Evolutionary conservation across 2,329 filamentous ascomycete species (phyloP).

Genomic region (Ascochyta viciae-villosae): DNA sequence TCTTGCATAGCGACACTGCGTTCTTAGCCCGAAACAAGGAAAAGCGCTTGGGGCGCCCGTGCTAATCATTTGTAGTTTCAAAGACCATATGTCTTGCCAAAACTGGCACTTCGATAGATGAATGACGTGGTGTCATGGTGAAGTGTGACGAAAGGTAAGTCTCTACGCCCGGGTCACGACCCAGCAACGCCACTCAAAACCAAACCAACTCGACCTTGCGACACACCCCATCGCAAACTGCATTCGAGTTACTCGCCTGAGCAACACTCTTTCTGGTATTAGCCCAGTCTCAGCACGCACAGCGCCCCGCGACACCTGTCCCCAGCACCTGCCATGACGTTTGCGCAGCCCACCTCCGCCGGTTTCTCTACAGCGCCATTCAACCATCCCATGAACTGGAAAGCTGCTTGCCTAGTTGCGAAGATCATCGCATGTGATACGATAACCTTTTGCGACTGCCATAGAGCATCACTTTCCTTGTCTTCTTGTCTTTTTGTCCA

Average conservation of each 20-base stretch:
- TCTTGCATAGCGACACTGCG: slow-evolving; percentile 29
- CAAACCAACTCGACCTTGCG: not conserved
- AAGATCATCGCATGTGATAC: too few relatives aligned
- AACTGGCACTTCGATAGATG: not conserved
- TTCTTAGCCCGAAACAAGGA: slow-evolving; percentile 18
- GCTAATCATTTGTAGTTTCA: slow-evolving; percentile 31
- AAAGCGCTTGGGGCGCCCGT: slow-evolving; percentile 6
- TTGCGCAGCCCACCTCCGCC: too few relatives aligned
- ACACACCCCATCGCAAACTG: not conserved
- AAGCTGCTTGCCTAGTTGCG: too few relatives aligned
- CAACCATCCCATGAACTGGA: too few relatives aligned
- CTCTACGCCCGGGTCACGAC: not conserved
- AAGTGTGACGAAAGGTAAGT: slow-evolving; percentile 19
- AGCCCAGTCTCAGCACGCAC: too few relatives aligned
- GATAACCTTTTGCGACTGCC: too few relatives aligned
- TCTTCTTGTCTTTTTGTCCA: too few relatives aligned
- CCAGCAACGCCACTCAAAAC: not conserved
- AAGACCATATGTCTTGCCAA: slow-evolving; percentile 14
- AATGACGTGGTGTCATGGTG: slow-evolving; percentile 16
- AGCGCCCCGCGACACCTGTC: too few relatives aligned
- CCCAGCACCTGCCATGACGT: too few relatives aligned
- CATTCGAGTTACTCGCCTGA: not conserved
- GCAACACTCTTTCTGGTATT: too few relatives aligned
- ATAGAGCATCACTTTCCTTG: too few relatives aligned
- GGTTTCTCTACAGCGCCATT: too few relatives aligned